phyloP scores from a whole-genome alignment of 495 filamentous ascomycete genomes.

The Penicillium flavigenum region DNA sequence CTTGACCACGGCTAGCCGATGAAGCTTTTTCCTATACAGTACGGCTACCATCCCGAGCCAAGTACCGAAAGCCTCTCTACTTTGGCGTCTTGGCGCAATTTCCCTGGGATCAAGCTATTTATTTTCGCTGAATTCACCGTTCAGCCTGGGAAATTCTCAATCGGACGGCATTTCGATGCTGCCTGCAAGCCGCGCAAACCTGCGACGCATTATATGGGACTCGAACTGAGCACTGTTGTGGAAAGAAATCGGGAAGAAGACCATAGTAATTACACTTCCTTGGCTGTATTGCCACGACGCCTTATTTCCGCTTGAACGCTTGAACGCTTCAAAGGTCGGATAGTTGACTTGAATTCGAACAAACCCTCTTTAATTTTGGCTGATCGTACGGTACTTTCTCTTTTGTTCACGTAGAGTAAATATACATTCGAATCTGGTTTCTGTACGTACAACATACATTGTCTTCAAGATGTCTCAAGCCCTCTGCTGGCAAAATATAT shows the following conservation, averaged over 20 bases:
- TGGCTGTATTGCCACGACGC: constrained; percentile 6
- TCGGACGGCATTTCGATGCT: background rate
- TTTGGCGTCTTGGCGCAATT: constrained; percentile 13
- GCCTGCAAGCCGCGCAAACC: background rate
- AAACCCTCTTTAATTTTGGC: background rate
- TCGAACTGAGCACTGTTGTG: background rate
- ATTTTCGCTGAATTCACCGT: background rate
- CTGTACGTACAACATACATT: background rate
- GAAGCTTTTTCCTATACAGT: background rate
- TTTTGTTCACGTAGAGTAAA: background rate
- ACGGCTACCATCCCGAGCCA: constrained; percentile 11
- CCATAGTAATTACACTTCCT: background rate
- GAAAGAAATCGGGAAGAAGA: background rate
- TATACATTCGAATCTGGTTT: background rate
- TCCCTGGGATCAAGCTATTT: constrained; percentile 4
- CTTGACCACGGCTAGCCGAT: constrained; percentile 28
- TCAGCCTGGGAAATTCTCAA: background rate
- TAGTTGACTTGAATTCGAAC: background rate
- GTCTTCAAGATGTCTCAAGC: background rate
- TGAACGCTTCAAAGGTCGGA: background rate
- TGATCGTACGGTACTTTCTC: too few relatives aligned
- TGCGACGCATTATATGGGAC: background rate
- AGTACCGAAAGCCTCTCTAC: constrained; percentile 21
- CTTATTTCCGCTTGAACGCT: background rate
- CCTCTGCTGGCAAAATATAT: background rate